A percentile compares a stretch with the other conserved stretches of the same genome.
These are phyloP conservation scores for Penicillium sp. DNA, from an alignment of 2,329 filamentous ascomycete genomes.

Conservation along the genomic window DNA sequence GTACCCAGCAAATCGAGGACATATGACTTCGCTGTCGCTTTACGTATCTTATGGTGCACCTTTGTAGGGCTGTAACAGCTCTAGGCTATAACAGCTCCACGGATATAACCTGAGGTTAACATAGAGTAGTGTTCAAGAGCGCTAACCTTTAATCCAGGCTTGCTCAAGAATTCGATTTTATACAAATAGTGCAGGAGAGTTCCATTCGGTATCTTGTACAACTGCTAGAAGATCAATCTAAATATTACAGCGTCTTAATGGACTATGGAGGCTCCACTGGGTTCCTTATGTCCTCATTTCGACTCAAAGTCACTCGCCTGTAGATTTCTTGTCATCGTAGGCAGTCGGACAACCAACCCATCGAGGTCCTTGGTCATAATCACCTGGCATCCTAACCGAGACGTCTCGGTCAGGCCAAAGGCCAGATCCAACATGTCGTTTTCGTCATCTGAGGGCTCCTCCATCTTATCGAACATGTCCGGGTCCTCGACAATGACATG, in stretches of 20 bases:
- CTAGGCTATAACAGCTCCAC: too few relatives aligned
- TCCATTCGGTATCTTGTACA: conserved; percentile 22
- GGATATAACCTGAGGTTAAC: too few relatives aligned
- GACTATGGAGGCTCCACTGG: conserved; percentile 2
- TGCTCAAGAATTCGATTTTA: conserved; percentile 1
- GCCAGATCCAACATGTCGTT: conserved; percentile 90
- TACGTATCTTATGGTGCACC: too few relatives aligned
- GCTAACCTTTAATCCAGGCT: not conserved
- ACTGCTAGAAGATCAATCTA: conserved; percentile 23
- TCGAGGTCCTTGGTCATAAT: conserved; percentile 86
- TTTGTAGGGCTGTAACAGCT: too few relatives aligned
- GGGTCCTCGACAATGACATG: conserved; percentile 78
- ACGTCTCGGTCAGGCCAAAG: conserved; percentile 83
- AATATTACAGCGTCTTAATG: conserved; percentile 25
- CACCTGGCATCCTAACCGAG: conserved; percentile 80
- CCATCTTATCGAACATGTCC: conserved; percentile 69
- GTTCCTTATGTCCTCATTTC: conserved; percentile 24
- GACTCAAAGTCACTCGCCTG: conserved; percentile 83
- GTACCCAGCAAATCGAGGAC: conserved; percentile 7
- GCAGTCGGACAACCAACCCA: conserved; percentile 76
- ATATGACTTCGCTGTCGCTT: not conserved
- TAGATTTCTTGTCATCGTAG: conserved; percentile 90
- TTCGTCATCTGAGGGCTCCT: conserved; percentile 71
- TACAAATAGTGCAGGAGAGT: conserved; percentile 26
- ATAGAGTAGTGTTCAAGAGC: too few relatives aligned